Base-by-base conservation (phyloP, 116 monocot species). In the Iris pallida region DNA sequence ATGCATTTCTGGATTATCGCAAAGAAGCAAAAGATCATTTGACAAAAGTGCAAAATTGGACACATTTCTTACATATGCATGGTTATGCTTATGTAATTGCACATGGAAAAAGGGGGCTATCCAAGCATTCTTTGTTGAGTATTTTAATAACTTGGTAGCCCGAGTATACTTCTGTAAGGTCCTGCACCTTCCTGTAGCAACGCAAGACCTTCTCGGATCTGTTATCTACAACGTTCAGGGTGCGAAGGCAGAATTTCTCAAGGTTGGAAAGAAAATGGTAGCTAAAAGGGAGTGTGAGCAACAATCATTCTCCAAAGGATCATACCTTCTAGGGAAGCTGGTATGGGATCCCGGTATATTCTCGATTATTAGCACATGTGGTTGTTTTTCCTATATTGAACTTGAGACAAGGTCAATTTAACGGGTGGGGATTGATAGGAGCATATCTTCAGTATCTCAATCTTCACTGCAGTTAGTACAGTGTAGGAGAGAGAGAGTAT, bases 11-110 rank as follows among this genome's bases (percentile, higher is more conserved):
- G 75, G 81, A 89, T 65, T 96, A 96, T 75, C 70, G 59, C 20
- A 96, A 96, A 76, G 89, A 96, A 81, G 91, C 92, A 17, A 92
- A 96, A 89, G 92, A 92, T 60, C 96, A 92, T 87, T 72, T 96
- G 51, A 92, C 96, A 47, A 96, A 96, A 89, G 89, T 92, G 96
- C 92, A 51, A 96, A 96, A 74, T 59, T 96, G 69, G 92, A 87
- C 71, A 86, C 96, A 79, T 89, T 92, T 64, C 85, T 89, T 81
- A 83, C 70, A 67, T 89, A 96, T 87, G 96, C 96, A 61, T 96
- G 96, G 96, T 49, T 89, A 68, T 96, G 89, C 83, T 79, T 96
- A 43, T 92, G 96, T 56, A 89, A 91, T 59, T 96, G 92, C 79
- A 79, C 92, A 66, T 96, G 96, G 96, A 98, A 86, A 72, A 76